Evolutionary conservation across 2,329 filamentous ascomycete species (phyloP), one percentile per base, ranked within the genome.

Genomic region (Fusarium piperis): DNA sequence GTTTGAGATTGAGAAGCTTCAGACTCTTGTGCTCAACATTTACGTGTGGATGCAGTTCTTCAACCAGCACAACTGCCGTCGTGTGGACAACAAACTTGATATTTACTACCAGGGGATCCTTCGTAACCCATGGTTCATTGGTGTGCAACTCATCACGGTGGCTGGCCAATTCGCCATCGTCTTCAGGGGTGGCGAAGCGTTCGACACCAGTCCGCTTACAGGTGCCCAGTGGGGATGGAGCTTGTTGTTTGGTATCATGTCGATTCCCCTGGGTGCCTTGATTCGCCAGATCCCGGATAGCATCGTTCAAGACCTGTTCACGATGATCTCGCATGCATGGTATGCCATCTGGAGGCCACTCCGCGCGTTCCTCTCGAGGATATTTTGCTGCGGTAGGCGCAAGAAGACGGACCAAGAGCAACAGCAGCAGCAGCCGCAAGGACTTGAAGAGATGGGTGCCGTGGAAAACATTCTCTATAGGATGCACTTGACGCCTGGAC

Each of bases 1-100:
- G 20, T 67, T 69, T 13, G 79, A 81, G 38, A 74, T 77, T 7
- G 78, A 82, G 46, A 79, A 80, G 23, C 80, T 85, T 20, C 81
- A 89, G 62, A 94, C 93, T 1, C 84, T 95, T 12, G 91, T 95
- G 6, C 95, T 95, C 85, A 96, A 95, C 81, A 93, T 92, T 0
- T 95, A 95, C 74, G 92, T 95, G 48, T 95, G 93, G 92, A 94
- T 95, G 92, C 93, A 95, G 73, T 93, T 96, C 70, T 95, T 95
- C 86, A 95, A 96, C 75, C 89, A 94, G 74, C 89, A 93, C 82
- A 95, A 79, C 84, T 94, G 93, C 80, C 91, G 93, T 38, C 89
- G 93, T 13, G 89, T 95, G 10, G 93, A 95, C 79, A 95, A 96
- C 80, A 90, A 90, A 67, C 90, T 95, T 81, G 95, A 96, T 77